A percentile compares a stretch with the other conserved stretches of the same genome.
Conservation (phyloP, 108 stramenopile genomes). For the Cyclotella kingstonii region DNA sequence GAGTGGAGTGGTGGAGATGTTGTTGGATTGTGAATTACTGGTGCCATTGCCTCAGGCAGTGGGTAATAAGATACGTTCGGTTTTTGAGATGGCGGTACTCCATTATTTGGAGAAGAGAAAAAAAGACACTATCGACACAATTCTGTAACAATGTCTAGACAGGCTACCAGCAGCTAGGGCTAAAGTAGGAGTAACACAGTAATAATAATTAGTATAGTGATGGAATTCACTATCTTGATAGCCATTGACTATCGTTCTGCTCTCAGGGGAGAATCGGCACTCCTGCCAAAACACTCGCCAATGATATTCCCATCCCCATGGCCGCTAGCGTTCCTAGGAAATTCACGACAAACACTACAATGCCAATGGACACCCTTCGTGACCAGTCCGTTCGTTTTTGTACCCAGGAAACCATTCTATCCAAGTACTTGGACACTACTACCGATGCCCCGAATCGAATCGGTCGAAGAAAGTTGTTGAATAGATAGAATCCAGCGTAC, state of each 20-base stretch:
- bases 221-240: too few relatives aligned
- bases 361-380: constrained; percentile 47
- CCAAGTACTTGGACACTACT: constrained; percentile 64
- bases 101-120: constrained; percentile 34
- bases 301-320: constrained; percentile 58
- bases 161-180: too few relatives aligned
- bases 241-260: too few relatives aligned
- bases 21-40: constrained; percentile 31
- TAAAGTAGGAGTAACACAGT: too few relatives aligned
- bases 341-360: constrained; percentile 67
- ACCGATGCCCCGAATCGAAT: constrained; percentile 50
- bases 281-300: constrained; percentile 60
- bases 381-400: constrained; percentile 45
- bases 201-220: too few relatives aligned
- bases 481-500: constrained; percentile 54
- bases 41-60: constrained; percentile 32
- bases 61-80: constrained; percentile 20
- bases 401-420: constrained; percentile 48
- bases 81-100: constrained; percentile 21
- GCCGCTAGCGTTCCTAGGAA: constrained; percentile 60
- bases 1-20: constrained; percentile 18
- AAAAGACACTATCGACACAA: constrained; percentile 66
- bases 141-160: too few relatives aligned
- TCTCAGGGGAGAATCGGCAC: constrained; percentile 74
- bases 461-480: constrained; percentile 64